Percentiles rank a stretch among this genome's conserved stretches.
phyloP scores from a whole-genome alignment of 176 grass and related monocot genomes.

The Triticum dicoccoides region DNA sequence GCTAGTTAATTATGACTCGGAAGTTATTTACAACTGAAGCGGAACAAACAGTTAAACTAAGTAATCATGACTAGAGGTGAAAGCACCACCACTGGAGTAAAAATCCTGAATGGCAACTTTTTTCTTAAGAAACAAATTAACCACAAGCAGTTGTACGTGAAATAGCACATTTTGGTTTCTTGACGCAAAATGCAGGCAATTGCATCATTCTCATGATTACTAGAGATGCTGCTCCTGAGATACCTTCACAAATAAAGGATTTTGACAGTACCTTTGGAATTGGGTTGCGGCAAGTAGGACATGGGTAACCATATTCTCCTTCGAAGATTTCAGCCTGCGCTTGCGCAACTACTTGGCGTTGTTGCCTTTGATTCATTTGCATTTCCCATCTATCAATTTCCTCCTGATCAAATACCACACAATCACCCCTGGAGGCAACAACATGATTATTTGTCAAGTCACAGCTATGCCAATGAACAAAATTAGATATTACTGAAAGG shows the following conservation, averaged over 20 bases:
- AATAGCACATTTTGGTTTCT: constrained; percentile 4
- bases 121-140: neutral
- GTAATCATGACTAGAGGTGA: neutral
- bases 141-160: neutral
- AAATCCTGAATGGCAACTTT: neutral
- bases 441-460: constrained; percentile 11
- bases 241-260: neutral
- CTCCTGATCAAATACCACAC: constrained; percentile 56
- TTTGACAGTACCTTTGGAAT: constrained; percentile 49
- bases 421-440: constrained; percentile 43
- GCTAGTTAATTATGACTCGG: neutral
- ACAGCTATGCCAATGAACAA: neutral
- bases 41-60: neutral
- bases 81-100: neutral
- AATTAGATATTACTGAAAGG: constrained; percentile 11
- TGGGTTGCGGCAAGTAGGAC: constrained; percentile 59
- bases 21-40: neutral
- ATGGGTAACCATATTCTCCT: constrained; percentile 42
- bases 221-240: neutral
- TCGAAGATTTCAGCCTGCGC: constrained; percentile 33
- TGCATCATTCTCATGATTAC: neutral
- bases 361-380: constrained; percentile 56
- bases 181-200: neutral
- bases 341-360: constrained; percentile 42
- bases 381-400: constrained; percentile 71